These are phyloP conservation scores for Cladosporium velox DNA, from an alignment of 2,329 filamentous ascomycete genomes.

Conservation along the genomic window DNA sequence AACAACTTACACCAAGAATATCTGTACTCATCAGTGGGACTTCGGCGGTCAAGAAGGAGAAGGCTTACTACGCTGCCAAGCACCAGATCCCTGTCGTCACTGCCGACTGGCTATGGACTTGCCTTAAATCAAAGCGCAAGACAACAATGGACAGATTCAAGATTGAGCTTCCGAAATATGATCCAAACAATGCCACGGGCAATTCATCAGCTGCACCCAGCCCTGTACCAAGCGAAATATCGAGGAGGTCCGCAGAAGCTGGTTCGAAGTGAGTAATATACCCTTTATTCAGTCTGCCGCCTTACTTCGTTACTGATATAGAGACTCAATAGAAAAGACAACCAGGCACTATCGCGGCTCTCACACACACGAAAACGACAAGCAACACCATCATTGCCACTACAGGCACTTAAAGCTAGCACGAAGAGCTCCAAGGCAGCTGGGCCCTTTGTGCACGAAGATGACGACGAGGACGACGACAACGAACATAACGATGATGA, in stretches of 20 bases:
- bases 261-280: not conserved
- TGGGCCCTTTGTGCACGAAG: slow-evolving; percentile 34
- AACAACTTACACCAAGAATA: slow-evolving; percentile 70
- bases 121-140: slow-evolving; percentile 59
- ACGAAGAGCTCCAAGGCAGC: not conserved
- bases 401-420: slow-evolving; percentile 26
- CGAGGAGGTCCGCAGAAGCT: not conserved
- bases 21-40: slow-evolving; percentile 71
- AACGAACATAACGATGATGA: slow-evolving; percentile 19
- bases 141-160: slow-evolving; percentile 48
- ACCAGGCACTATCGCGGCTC: slow-evolving; percentile 25
- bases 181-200: slow-evolving; percentile 24
- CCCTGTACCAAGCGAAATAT: slow-evolving; percentile 21
- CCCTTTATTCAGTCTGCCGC: no score
- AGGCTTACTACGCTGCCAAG: slow-evolving; percentile 72
- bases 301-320: not conserved
- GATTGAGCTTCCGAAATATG: slow-evolving; percentile 24
- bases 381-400: slow-evolving; percentile 33
- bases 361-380: slow-evolving; percentile 36
- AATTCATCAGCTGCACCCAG: slow-evolving; percentile 23
- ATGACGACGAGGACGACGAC: slow-evolving; percentile 32
- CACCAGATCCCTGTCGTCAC: slow-evolving; percentile 80
- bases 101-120: slow-evolving; percentile 82
- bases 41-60: slow-evolving; percentile 63
- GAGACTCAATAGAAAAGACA: slow-evolving; percentile 4